Conservation (phyloP, 2,329 filamentous ascomycete genomes). For the Penicillium sp. region DNA sequence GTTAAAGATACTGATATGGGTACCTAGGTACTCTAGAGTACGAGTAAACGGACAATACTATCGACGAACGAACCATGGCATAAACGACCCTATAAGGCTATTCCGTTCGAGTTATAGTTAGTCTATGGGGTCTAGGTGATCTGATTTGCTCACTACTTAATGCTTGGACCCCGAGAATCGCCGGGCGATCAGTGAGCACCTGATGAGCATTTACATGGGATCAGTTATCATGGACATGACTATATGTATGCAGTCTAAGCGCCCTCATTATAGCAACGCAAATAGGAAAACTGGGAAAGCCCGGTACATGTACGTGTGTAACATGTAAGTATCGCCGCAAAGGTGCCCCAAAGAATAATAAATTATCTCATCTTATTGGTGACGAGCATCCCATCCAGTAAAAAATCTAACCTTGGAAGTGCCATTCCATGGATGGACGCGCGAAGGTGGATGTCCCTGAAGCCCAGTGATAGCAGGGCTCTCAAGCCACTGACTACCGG, state of each 20-base stretch:
- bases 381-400: neutral
- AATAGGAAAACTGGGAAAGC: neutral
- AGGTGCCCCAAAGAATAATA: neutral
- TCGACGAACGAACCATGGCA: neutral
- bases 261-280: too few relatives aligned
- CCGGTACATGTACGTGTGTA: neutral
- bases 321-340: neutral
- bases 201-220: neutral
- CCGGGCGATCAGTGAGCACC: neutral
- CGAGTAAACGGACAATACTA: neutral
- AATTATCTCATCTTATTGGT: neutral
- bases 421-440: neutral
- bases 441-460: neutral
- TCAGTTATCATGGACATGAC: neutral
- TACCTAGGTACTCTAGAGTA: neutral
- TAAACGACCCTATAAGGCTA: neutral
- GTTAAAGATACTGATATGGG: neutral
- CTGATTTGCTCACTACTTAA: neutral
- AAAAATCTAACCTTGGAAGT: neutral
- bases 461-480: constrained; percentile 19
- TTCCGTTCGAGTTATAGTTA: too few relatives aligned
- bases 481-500: constrained; percentile 21
- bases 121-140: neutral
- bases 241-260: neutral
- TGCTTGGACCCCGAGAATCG: neutral